Evolutionary conservation across 1,139 yeast species (phyloP).

Genomic region (Sugiyamaella xylanicola): DNA sequence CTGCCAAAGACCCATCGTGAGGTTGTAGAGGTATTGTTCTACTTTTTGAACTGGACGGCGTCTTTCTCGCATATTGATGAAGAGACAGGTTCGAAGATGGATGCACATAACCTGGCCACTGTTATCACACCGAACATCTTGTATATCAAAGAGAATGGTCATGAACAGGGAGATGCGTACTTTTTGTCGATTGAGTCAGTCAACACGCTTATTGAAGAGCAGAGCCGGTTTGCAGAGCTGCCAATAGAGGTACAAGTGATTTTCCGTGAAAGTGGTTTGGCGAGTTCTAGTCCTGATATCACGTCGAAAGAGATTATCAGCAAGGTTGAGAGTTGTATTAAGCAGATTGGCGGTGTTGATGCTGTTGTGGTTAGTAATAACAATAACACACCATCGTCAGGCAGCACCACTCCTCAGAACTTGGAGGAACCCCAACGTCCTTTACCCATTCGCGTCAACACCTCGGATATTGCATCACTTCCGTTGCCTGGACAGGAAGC

Average conservation of each 20-base stretch:
- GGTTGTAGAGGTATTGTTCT: constrained; percentile 79
- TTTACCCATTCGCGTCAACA: constrained; percentile 6
- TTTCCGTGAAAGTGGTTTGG: constrained; percentile 37
- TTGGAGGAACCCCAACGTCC: constrained; percentile 1
- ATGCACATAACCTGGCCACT: constrained; percentile 90
- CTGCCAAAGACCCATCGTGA: constrained; percentile 84
- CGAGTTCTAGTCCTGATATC: constrained; percentile 30
- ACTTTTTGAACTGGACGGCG: constrained; percentile 93
- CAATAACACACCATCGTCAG: not conserved
- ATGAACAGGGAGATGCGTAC: constrained; percentile 69
- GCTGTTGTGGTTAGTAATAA: not conserved
- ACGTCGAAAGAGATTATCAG: constrained; percentile 40
- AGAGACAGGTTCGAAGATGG: constrained; percentile 87
- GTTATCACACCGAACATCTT: constrained; percentile 93
- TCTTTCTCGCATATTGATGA: constrained; percentile 76
- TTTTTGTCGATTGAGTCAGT: constrained; percentile 91
- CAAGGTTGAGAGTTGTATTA: constrained; percentile 34
- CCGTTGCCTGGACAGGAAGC: constrained; percentile 14
- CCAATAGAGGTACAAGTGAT: constrained; percentile 55
- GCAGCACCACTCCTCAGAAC: not conserved
- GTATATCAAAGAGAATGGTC: constrained; percentile 45
- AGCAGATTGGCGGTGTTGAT: constrained; percentile 18
- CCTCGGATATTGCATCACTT: not conserved
- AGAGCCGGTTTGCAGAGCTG: constrained; percentile 76
- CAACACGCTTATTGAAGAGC: constrained; percentile 78